Base-by-base conservation (phyloP, 257 asterid genomes). In the Scutellaria galericulata region DNA sequence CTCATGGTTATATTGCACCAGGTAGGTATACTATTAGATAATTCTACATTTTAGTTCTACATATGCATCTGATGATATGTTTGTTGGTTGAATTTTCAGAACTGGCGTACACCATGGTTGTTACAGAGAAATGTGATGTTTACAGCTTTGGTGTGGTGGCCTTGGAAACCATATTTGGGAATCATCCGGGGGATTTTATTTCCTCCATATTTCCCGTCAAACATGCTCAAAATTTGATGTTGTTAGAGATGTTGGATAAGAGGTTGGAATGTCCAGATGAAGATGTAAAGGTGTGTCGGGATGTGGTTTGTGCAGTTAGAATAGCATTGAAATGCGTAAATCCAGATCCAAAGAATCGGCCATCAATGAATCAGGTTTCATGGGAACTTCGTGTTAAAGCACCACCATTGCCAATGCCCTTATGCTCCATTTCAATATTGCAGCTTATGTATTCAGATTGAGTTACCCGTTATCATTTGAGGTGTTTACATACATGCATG, bases 81-180 rank as follows among this genome's bases (percentile, higher is more conserved):
- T 31, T 31, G 37, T 31, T 31, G 37, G 5, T 31, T 31, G 37
- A 31, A 31, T 31, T 31, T 31, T 0, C 37, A 31, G 37, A 31
- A 4, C 37, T 31, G 37, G 37, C 37, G 37, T 31, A 31, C 37
- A 31, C 37, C 5, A 31, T 31, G 37, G 3, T 31, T 31, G 37
- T 31, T 31, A 31, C 37, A 31, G 37, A 31, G 37, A 31, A 31
- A 65, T 72, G 78, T 7, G 82, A 78, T 35, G 68, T 78, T 9
- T 76, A 76, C n/a, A 70, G 76, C 11, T 77, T 70, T 7, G 77
- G 73, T 0, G 72, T 77, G 66, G 65, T 65, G 9, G 50, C 74
- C 3, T 13, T 78, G 35, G 82, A 78, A 50, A 54, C 47, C 58
- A 70, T 72, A 37, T 58, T 58, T 7, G 79, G 82, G 4, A 55